Conservation (phyloP, 805 yeast genomes). For the Wickerhamiella australiensis region DNA sequence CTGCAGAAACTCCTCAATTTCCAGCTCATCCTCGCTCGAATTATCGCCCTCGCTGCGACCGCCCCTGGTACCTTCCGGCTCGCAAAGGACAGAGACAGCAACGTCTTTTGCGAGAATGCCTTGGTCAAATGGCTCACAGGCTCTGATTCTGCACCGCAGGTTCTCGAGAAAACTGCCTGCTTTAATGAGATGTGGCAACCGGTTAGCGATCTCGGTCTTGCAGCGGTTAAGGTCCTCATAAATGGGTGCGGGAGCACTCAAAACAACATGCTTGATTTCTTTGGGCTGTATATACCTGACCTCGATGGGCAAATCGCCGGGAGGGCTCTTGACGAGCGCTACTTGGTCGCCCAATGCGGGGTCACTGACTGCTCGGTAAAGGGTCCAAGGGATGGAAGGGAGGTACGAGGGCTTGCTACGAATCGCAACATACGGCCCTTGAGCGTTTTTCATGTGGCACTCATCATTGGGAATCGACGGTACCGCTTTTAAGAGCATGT, state of each 20-base stretch:
- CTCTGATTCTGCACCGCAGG: constrained; percentile 40
- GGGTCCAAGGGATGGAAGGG: constrained; percentile 13
- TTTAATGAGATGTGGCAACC: constrained; percentile 31
- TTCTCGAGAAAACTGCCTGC: constrained; percentile 35
- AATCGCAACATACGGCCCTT: constrained; percentile 1
- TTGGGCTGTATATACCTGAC: constrained; percentile 13
- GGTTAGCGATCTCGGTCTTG: constrained; percentile 23
- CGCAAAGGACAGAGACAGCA: constrained; percentile 40
- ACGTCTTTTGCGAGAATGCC: constrained; percentile 42
- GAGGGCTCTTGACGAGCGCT: not conserved
- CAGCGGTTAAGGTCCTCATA: constrained; percentile 35
- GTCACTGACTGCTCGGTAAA: constrained; percentile 5
- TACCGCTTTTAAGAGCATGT: constrained; percentile 7
- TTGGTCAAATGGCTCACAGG: constrained; percentile 65
- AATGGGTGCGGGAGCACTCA: constrained; percentile 37
- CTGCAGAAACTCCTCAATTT: constrained; percentile 18
- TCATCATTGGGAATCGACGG: constrained; percentile 3
- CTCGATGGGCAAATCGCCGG: not conserved
- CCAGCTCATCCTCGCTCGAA: constrained; percentile 17
- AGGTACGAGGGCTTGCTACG: constrained; percentile 3
- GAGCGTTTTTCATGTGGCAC: not conserved
- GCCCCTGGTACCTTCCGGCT: not conserved
- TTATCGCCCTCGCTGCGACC: not conserved
- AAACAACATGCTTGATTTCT: constrained; percentile 31
- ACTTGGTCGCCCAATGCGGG: not conserved